Evolutionary conservation across 306 rosid species (phyloP), one percentile per base, ranked within the genome.

Genomic region (Fragaria ananassa): DNA sequence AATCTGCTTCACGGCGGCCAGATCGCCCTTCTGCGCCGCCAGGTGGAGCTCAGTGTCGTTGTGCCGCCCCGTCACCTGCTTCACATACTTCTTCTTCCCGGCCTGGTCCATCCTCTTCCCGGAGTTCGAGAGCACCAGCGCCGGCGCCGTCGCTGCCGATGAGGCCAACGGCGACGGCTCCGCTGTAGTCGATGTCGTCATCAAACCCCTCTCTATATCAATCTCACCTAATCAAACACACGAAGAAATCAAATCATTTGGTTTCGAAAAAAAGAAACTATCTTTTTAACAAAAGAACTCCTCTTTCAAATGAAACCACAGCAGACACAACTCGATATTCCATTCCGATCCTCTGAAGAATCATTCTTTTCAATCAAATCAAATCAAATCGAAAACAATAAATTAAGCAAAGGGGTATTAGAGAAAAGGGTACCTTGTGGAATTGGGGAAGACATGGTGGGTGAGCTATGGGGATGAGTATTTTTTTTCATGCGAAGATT

Each of bases 101-200:
- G 97, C 96, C 75, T 92, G 97, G 68, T 96, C 99, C 42, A 96
- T 96, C 77, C 98, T 73, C 91, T 96, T 96, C 18, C 98, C 97
- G 18, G 99, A 96, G 81, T 92, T 96, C 46, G 99, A 96, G 2
- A 96, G 77, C 0, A 96, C 99, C 57, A 96, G 79, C 2, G 99
- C 99, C 76, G 99, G 99, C 47, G 98, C 96, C 2, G 99, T 97
- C 76, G 99, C 98, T 44, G 98, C 96, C n/a, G 88, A 75, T 13
- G 96, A 78, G 0, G 97, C 90, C 11, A 10, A 39, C 44, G 44
- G 44, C 12, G 98, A 84, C 60, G 95, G 95, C 6, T 91, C 91
- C 13, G 96, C 82, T 18, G 93, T 80, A 37, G 41, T 37, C 41
- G 41, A 1, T 0, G 90, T 78, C 56, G 83, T 74, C 86, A 84